phyloP scores from a whole-genome alignment of 2,329 filamentous ascomycete species.

The Chaetomium sp. region DNA sequence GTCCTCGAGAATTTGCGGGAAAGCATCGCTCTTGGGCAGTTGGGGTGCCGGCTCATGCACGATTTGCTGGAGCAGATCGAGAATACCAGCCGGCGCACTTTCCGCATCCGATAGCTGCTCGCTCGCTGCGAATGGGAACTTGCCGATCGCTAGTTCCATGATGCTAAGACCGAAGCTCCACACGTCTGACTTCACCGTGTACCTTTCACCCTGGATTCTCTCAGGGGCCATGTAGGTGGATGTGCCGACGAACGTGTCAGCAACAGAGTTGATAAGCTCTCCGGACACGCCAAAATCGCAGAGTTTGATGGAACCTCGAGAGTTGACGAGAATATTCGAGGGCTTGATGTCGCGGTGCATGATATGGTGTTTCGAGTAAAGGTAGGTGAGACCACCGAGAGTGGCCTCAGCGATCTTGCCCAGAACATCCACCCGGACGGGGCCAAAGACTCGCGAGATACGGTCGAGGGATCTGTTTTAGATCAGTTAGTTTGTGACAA shows the following conservation, averaged over 20 bases:
- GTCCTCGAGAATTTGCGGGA: constrained; percentile 90
- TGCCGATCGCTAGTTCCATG: constrained; percentile 97
- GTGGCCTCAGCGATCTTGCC: constrained; percentile 98
- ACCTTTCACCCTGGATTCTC: constrained; percentile 93
- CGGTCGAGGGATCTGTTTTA: constrained; percentile 77
- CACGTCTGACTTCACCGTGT: constrained; percentile 97
- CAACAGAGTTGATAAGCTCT: constrained; percentile 95
- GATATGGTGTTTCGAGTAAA: constrained; percentile 93
- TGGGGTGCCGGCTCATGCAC: constrained; percentile 93
- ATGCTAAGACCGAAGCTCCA: constrained; percentile 96
- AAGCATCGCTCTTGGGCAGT: constrained; percentile 95
- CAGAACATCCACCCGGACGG: constrained; percentile 91
- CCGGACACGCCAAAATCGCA: constrained; percentile 99
- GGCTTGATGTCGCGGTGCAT: constrained; percentile 99
- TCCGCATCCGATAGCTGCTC: constrained; percentile 72
- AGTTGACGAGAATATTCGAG: constrained; percentile 96
- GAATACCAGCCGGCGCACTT: constrained; percentile 86
- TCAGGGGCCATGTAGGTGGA: constrained; percentile 99
- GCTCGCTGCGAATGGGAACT: constrained; percentile 87
- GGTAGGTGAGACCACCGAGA: constrained; percentile 87
- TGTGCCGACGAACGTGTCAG: constrained; percentile 96
- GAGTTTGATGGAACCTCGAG: constrained; percentile 89
- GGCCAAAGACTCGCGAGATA: constrained; percentile 92
- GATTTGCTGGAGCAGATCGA: constrained; percentile 95
- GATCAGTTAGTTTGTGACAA: constrained; percentile 27